Evolutionary conservation across 1,284 basidiomycete genomes (phyloP).

Genomic region (Trametes versicolor): DNA sequence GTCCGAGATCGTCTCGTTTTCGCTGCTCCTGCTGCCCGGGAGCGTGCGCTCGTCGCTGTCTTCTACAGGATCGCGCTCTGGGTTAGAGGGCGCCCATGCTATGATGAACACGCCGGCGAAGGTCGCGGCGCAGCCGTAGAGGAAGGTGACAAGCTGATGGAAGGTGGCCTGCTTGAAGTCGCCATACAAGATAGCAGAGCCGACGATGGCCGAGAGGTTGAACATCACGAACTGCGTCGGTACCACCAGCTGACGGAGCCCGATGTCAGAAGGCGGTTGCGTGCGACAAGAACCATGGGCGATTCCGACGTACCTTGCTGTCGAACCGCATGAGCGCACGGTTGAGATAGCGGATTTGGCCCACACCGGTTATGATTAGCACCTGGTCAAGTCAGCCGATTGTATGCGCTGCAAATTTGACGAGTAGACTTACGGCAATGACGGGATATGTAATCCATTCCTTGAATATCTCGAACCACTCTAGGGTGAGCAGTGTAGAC

Average conservation of each 20-base stretch:
- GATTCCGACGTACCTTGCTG: conserved; percentile 64
- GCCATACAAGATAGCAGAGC: conserved; percentile 92
- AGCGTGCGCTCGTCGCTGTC: conserved; percentile 24
- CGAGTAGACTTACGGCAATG: conserved; percentile 57
- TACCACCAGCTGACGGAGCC: conserved; percentile 77
- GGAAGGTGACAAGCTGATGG: conserved; percentile 87
- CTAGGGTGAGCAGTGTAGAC: conserved; percentile 83
- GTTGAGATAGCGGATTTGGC: conserved; percentile 94
- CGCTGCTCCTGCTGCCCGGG: conserved; percentile 30
- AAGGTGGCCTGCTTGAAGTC: conserved; percentile 88
- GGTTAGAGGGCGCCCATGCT: conserved; percentile 59
- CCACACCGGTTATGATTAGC: conserved; percentile 81
- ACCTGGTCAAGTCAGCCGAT: conserved; percentile 53
- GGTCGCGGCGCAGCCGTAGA: conserved; percentile 85
- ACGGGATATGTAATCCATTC: conserved; percentile 85
- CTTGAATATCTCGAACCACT: conserved; percentile 79
- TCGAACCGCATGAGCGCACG: conserved; percentile 91
- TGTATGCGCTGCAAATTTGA: neutral
- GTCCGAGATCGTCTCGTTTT: conserved; percentile 35
- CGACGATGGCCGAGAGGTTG: conserved; percentile 88
- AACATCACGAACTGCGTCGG: conserved; percentile 96
- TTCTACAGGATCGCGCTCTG: conserved; percentile 36
- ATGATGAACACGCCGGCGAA: conserved; percentile 90
- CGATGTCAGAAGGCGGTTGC: neutral
- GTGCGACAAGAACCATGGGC: neutral